Evolutionary conservation across 805 yeast species (phyloP).

Genomic region (Ogataea methylovora): DNA sequence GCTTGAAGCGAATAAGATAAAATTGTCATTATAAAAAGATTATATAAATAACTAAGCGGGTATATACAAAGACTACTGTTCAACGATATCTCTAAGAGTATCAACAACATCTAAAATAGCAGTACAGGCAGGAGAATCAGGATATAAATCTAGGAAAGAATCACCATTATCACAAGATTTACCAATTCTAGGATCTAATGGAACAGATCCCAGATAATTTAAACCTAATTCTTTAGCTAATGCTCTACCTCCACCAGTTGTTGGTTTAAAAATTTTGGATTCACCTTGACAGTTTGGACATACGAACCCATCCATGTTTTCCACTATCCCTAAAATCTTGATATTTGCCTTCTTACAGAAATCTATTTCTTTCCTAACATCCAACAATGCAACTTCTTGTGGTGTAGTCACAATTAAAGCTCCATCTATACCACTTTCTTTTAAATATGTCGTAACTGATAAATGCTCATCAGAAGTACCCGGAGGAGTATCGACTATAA

Average conservation of each 20-base stretch:
- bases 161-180: conserved; percentile 81
- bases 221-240: conserved; percentile 74
- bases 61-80: no score
- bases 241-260: conserved; percentile 93
- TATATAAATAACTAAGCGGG: not conserved
- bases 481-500: conserved; percentile 95
- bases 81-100: conserved; percentile 41
- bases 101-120: conserved; percentile 85
- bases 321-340: conserved; percentile 81
- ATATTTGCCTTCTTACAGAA: conserved; percentile 90
- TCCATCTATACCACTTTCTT: conserved; percentile 90
- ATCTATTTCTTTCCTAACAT: conserved; percentile 92
- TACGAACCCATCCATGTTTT: conserved; percentile 97
- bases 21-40: not conserved
- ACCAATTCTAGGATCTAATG: conserved; percentile 93
- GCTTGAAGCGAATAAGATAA: not conserved
- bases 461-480: conserved; percentile 98
- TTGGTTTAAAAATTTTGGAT: conserved; percentile 84
- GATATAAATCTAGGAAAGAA: conserved; percentile 71
- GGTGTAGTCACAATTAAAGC: conserved; percentile 95
- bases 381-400: conserved; percentile 92
- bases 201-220: conserved; percentile 85
- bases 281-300: conserved; percentile 92
- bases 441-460: conserved; percentile 79
- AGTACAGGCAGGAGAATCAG: conserved; percentile 88